phyloP scores from a whole-genome alignment of 768 basidiomycete species.

The Suillus paluster region DNA sequence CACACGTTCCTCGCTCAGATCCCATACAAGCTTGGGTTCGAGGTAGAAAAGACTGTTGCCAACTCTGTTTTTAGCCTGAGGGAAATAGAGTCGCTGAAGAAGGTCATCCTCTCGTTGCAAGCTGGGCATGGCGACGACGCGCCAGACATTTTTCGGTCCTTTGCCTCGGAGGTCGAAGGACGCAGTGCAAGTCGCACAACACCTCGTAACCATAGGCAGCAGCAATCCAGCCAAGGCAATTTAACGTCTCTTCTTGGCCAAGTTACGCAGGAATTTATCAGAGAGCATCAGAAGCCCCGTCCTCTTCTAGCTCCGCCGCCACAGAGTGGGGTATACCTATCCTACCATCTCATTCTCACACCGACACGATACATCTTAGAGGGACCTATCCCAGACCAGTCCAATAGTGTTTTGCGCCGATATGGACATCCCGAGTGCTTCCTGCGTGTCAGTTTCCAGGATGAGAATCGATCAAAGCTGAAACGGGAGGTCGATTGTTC shows the following conservation, averaged over 20 bases:
- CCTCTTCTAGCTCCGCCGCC: constrained; percentile 27
- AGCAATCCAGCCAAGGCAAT: background rate
- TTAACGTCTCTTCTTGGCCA: constrained; percentile 21
- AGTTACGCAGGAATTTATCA: constrained; percentile 23
- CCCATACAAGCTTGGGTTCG: constrained; percentile 42
- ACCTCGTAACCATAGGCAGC: background rate
- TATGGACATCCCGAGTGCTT: constrained; percentile 47
- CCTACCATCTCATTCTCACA: constrained; percentile 45
- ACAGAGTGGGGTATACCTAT: constrained; percentile 27
- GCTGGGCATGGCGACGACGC: constrained; percentile 18
- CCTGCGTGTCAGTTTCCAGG: constrained; percentile 52
- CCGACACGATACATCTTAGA: constrained; percentile 43
- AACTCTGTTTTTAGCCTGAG: constrained; percentile 26
- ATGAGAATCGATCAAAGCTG: constrained; percentile 46
- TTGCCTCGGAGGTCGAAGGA: constrained; percentile 24
- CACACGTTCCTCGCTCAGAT: constrained; percentile 24
- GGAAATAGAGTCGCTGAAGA: constrained; percentile 25
- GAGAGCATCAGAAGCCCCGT: constrained; percentile 25
- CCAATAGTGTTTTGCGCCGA: constrained; percentile 42
- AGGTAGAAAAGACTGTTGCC: constrained; percentile 39
- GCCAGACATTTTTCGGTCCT: constrained; percentile 28
- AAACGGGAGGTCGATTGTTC: constrained; percentile 30
- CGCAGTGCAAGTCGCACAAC: background rate
- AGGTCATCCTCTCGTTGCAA: constrained; percentile 24
- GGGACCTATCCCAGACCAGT: constrained; percentile 43